phyloP scores from a whole-genome alignment of 306 rosid genomes.

The Sindora glabra region DNA sequence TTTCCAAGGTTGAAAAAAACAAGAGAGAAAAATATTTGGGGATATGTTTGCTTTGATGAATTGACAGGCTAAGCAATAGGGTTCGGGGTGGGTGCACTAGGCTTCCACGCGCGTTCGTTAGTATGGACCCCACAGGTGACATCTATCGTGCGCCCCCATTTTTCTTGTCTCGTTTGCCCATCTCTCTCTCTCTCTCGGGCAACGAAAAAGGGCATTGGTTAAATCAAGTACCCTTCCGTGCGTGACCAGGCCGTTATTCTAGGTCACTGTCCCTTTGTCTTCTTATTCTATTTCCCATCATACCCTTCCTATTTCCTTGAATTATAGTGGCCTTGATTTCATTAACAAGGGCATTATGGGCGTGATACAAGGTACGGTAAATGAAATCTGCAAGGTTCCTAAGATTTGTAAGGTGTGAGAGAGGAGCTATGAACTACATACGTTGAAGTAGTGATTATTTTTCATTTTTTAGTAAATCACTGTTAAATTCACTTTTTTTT shows the following conservation, averaged over 20 bases:
- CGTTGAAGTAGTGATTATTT: no score
- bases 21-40: no score
- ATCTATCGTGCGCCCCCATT: conserved; percentile 43
- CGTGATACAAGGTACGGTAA: no score
- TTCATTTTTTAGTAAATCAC: no score
- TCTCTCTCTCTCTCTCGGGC: neutral
- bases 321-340: no score
- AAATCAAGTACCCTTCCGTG: conserved; percentile 31
- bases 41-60: conserved; percentile 14
- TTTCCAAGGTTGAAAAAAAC: no score
- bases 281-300: neutral
- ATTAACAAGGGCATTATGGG: no score
- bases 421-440: no score
- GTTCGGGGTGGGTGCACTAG: conserved; percentile 41
- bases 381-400: no score
- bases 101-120: conserved; percentile 46
- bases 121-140: conserved; percentile 41
- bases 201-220: conserved; percentile 18
- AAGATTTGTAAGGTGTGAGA: no score
- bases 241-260: conserved; percentile 27
- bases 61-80: conserved; percentile 39
- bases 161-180: conserved; percentile 26
- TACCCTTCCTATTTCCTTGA: neutral
- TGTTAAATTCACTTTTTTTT: no score
- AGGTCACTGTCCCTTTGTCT: conserved; percentile 15